Percentiles rank a stretch among this genome's conserved stretches.
Evolutionary conservation across 208 protist species (phyloP).

Genomic region (Strigomonas culicis): DNA sequence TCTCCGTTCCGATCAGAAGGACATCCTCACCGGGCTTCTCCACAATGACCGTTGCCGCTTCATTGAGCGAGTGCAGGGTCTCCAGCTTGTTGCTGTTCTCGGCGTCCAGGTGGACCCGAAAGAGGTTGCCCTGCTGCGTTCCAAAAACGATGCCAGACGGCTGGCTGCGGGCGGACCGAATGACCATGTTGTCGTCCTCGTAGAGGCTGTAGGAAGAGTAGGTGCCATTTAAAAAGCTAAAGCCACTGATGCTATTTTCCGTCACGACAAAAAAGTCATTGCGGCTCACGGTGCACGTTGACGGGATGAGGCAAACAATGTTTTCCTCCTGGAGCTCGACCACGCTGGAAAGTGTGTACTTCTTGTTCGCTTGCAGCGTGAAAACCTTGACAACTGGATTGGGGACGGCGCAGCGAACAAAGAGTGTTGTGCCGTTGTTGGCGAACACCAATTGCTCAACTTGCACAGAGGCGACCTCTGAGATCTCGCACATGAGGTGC

Average conservation of each 20-base stretch:
- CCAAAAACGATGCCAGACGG: not conserved
- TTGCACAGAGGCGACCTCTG: constrained; percentile 38
- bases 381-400: not conserved
- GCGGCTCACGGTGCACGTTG: not conserved
- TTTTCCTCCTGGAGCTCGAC: not conserved
- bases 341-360: not conserved
- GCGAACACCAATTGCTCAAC: constrained; percentile 55
- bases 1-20: not conserved
- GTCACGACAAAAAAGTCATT: constrained; percentile 3
- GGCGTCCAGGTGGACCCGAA: not conserved
- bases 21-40: not conserved
- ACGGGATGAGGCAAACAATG: not conserved
- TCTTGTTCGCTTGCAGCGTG: not conserved
- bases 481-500: constrained; percentile 31
- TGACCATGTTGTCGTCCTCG: not conserved
- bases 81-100: not conserved
- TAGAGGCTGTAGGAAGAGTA: not conserved
- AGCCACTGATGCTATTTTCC: not conserved
- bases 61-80: not conserved
- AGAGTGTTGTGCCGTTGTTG: not conserved
- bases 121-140: not conserved
- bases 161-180: not conserved
- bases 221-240: not conserved
- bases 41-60: not conserved
- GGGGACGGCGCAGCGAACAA: not conserved